Evolutionary conservation across 2,329 filamentous ascomycete genomes (phyloP).

Genomic region (Sclerotinia nivalis): DNA sequence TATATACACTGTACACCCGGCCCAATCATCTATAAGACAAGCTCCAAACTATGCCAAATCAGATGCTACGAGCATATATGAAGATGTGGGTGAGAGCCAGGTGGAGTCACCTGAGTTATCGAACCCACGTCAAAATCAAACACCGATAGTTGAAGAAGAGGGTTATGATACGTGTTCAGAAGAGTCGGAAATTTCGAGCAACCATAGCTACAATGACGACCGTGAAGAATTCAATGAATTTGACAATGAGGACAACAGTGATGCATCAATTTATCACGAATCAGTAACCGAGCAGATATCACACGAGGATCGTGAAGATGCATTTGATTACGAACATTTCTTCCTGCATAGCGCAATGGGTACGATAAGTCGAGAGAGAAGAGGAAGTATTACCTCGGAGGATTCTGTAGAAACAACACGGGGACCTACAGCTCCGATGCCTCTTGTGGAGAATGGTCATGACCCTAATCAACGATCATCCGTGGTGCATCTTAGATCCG

Average conservation of each 20-base stretch:
- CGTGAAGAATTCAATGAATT: constrained; percentile 42
- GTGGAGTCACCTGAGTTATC: background rate
- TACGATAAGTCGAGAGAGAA: constrained; percentile 59
- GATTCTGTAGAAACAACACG: constrained; percentile 63
- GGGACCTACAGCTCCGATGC: constrained; percentile 41
- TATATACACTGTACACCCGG: constrained; percentile 4
- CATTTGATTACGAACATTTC: constrained; percentile 96
- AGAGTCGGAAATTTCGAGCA: constrained; percentile 9
- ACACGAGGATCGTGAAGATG: constrained; percentile 91
- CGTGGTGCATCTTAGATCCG: constrained; percentile 49
- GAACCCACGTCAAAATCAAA: constrained; percentile 30
- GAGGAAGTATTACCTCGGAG: constrained; percentile 58
- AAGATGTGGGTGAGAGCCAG: constrained; percentile 35
- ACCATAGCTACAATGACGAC: constrained; percentile 44
- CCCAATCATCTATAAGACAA: constrained; percentile 17
- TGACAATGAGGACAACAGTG: constrained; percentile 59
- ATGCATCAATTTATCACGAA: constrained; percentile 65
- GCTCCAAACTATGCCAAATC: constrained; percentile 31
- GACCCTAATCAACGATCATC: constrained; percentile 29
- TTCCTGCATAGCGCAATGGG: constrained; percentile 92
- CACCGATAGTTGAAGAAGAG: background rate
- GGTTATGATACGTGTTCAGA: constrained; percentile 32
- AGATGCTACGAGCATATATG: constrained; percentile 38
- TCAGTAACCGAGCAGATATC: constrained; percentile 62
- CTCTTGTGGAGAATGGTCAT: constrained; percentile 12